Percentiles rank a stretch among this genome's conserved stretches.
Conservation (phyloP, 2,329 filamentous ascomycete genomes). For the Colletotrichum sp. region DNA sequence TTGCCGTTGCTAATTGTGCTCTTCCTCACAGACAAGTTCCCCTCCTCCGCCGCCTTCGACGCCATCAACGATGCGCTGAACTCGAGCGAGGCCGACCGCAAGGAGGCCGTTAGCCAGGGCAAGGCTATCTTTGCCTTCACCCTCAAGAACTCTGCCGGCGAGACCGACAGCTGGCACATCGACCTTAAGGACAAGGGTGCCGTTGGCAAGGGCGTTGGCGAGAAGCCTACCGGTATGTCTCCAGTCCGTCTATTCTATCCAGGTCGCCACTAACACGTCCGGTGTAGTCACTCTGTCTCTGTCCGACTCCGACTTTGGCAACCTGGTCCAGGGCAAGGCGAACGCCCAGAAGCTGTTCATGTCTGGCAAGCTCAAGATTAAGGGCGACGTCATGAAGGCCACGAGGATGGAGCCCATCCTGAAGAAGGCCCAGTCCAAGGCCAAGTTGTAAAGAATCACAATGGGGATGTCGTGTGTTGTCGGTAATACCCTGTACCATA, state of each 20-base stretch:
- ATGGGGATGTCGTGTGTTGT: not conserved
- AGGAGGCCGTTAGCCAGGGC: conserved; percentile 88
- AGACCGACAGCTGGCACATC: conserved; percentile 89
- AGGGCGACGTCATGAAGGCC: conserved; percentile 98
- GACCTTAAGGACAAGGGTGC: conserved; percentile 91
- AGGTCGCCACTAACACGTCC: not conserved
- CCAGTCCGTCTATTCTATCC: rapidly evolving
- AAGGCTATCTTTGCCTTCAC: conserved; percentile 90
- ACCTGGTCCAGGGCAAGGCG: conserved; percentile 83
- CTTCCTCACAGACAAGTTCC: conserved; percentile 72
- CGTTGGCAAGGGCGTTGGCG: conserved; percentile 78
- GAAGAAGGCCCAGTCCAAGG: conserved; percentile 83
- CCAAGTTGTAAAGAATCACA: conserved; percentile 73
- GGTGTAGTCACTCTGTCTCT: conserved; percentile 79
- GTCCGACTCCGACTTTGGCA: conserved; percentile 85
- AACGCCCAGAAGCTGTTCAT: conserved; percentile 97
- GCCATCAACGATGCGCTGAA: conserved; percentile 77
- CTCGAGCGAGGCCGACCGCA: conserved; percentile 73
- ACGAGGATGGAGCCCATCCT: conserved; percentile 95
- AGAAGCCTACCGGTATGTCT: conserved; percentile 82
- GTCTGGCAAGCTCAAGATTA: conserved; percentile 98
- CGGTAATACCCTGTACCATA: conserved; percentile 23
- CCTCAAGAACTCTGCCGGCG: conserved; percentile 84
- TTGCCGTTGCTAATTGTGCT: not conserved
- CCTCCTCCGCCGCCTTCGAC: conserved; percentile 91